Base-by-base conservation (phyloP, 139 green algal species). In the Picochlorum sp. region DNA sequence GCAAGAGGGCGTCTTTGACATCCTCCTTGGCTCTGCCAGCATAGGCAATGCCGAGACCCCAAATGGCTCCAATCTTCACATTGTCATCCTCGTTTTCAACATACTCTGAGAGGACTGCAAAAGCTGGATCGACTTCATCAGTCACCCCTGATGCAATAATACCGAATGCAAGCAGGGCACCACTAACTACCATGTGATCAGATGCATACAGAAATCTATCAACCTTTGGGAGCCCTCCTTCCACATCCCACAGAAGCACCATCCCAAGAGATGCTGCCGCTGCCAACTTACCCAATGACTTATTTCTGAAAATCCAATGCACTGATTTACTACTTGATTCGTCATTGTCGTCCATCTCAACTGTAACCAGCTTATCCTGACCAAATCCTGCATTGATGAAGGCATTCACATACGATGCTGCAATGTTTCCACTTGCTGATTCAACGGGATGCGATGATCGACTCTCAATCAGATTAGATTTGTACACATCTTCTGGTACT, bases 281-380 rank as follows among this genome's bases (percentile, higher is more conserved):
- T n/a, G 73, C 85, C 31, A 87, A 90, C 82, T 99, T 98, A 63
- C 93, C 93, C 63, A 97, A 90, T 63, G 97, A 92, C 68, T 88
- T 90, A 80, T 98, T 98, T 77, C 95, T 97, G 85, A 96, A 97
- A 71, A 98, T 91, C 93, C 93, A 98, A 71, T 88, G 87, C 58
- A 91, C 76, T 41, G 57, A 58, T 57, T 63, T 20, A 38, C 54
- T 38, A 45, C 62, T 56, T 23, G 20, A 14, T 23, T 38, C 38
- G 9, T 56, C 71, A 16, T 62, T 70, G 38, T 69, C 73, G 21
- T 26, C 60, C 21, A 31, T 56, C 6, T 41, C 15, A 1, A 62
- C 62, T 0, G 84, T 90, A 21, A 95, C 72, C 34, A 96, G 81
- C 81, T 92, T 92, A 74, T 96, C 92, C 41, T 94, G 78, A 4